Conservation (phyloP, 176 grass and related monocot genomes). For the Zizania latifolia region DNA sequence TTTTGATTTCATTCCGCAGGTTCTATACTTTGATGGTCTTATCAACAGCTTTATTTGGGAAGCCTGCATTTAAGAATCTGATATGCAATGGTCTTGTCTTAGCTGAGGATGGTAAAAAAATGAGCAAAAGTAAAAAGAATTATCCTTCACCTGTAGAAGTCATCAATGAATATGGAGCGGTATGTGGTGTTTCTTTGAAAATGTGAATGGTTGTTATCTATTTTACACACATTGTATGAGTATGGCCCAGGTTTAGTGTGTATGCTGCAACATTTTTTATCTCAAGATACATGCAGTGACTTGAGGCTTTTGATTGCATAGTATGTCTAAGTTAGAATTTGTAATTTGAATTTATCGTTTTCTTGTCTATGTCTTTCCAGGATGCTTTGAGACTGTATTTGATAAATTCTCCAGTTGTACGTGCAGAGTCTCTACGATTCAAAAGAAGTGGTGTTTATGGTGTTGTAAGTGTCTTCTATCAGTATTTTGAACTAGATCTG, state of each 20-base stretch:
- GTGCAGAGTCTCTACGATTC: slow-evolving; percentile 81
- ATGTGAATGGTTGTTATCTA: slow-evolving; percentile 3
- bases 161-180: slow-evolving; percentile 81
- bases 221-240: neutral
- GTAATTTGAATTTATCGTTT: neutral
- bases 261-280: neutral
- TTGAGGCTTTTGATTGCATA: neutral
- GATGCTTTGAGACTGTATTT: slow-evolving; percentile 92
- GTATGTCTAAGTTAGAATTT: neutral
- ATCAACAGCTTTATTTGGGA: slow-evolving; percentile 93
- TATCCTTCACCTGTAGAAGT: slow-evolving; percentile 75
- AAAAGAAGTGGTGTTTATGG: slow-evolving; percentile 79
- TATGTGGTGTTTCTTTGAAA: slow-evolving; percentile 50
- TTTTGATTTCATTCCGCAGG: slow-evolving; percentile 42
- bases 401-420: slow-evolving; percentile 92
- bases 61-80: slow-evolving; percentile 98
- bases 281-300: slow-evolving; percentile 6
- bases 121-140: slow-evolving; percentile 99
- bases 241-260: neutral
- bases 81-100: slow-evolving; percentile 97
- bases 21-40: slow-evolving; percentile 99
- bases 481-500: neutral
- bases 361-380: slow-evolving; percentile 51
- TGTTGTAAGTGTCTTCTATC: slow-evolving; percentile 65
- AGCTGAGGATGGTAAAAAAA: slow-evolving; percentile 98